Percentiles rank a stretch among this genome's conserved stretches.
phyloP scores from a whole-genome alignment of 768 basidiomycete species.

The Termitomyces sp. region DNA sequence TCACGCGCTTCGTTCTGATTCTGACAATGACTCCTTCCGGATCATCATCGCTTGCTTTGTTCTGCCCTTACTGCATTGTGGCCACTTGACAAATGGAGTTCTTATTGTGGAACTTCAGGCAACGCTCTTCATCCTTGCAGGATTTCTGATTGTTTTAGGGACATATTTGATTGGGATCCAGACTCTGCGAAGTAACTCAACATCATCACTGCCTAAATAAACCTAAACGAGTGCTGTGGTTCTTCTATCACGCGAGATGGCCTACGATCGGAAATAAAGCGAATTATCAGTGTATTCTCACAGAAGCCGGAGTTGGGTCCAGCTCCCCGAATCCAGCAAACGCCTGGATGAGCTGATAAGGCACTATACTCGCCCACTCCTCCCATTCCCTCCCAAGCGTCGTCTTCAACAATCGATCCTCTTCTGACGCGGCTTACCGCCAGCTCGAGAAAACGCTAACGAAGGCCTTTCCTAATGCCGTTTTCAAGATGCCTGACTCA shows the following conservation, averaged over 20 bases:
- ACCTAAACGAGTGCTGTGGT: too few relatives aligned
- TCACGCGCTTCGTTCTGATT: slow-evolving; percentile 5
- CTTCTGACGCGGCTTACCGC: slow-evolving; percentile 17
- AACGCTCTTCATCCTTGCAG: neutral
- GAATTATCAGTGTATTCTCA: too few relatives aligned
- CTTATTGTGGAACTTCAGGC: neutral
- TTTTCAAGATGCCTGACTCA: slow-evolving; percentile 24
- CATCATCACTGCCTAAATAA: too few relatives aligned
- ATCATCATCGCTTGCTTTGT: neutral
- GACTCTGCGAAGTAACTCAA: too few relatives aligned
- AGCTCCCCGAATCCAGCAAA: neutral
- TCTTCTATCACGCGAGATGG: too few relatives aligned
- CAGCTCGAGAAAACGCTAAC: slow-evolving; percentile 6
- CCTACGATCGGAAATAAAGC: too few relatives aligned
- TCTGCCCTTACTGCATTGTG: too few relatives aligned
- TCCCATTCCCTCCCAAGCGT: slow-evolving; percentile 28
- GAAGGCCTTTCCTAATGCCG: slow-evolving; percentile 14
- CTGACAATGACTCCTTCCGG: neutral
- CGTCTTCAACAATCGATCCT: slow-evolving; percentile 22
- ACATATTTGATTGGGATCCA: neutral
- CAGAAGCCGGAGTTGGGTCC: too few relatives aligned
- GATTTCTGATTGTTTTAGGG: neutral
- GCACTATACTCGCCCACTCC: slow-evolving; percentile 20
- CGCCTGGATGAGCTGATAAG: slow-evolving; percentile 21
- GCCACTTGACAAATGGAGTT: neutral